Evolutionary conservation across 2,329 filamentous ascomycete genomes (phyloP).

Genomic region (Dactylellina parvicollis): DNA sequence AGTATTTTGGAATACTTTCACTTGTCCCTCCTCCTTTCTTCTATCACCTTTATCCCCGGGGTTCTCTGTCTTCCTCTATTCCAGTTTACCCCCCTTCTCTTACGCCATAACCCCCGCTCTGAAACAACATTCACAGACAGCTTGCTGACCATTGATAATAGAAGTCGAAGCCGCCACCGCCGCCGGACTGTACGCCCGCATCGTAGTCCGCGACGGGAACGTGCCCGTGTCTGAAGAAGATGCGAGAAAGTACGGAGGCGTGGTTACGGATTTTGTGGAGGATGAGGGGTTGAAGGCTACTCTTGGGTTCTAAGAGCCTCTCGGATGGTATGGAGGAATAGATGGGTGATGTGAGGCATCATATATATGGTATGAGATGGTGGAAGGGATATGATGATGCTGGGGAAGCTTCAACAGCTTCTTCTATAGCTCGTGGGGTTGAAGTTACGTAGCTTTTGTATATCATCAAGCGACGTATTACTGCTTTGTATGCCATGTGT

Average conservation of each 20-base stretch:
- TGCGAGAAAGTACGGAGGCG: slow-evolving; percentile 55
- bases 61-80: too few species aligned
- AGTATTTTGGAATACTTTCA: too few species aligned
- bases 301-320: slow-evolving; percentile 2
- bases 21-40: too few species aligned
- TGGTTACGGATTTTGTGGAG: slow-evolving; percentile 58
- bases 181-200: slow-evolving; percentile 72
- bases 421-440: neutral
- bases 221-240: slow-evolving; percentile 68
- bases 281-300: slow-evolving; percentile 34
- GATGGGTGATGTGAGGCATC: too few species aligned
- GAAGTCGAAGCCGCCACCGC: slow-evolving; percentile 72
- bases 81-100: too few species aligned
- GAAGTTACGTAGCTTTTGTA: too few species aligned
- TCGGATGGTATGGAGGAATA: too few species aligned
- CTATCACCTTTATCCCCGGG: too few species aligned
- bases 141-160: slow-evolving; percentile 14
- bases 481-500: too few species aligned
- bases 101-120: too few species aligned
- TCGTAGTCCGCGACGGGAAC: slow-evolving; percentile 77
- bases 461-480: too few species aligned
- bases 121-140: slow-evolving; percentile 27
- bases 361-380: too few species aligned
- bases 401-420: slow-evolving; percentile 7
- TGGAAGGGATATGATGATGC: neutral